Percentiles rank a stretch among this genome's conserved stretches.
These are phyloP conservation scores for Agarophyton chilense DNA, from an alignment of 23 red algal genomes.

Conservation along the genomic window DNA sequence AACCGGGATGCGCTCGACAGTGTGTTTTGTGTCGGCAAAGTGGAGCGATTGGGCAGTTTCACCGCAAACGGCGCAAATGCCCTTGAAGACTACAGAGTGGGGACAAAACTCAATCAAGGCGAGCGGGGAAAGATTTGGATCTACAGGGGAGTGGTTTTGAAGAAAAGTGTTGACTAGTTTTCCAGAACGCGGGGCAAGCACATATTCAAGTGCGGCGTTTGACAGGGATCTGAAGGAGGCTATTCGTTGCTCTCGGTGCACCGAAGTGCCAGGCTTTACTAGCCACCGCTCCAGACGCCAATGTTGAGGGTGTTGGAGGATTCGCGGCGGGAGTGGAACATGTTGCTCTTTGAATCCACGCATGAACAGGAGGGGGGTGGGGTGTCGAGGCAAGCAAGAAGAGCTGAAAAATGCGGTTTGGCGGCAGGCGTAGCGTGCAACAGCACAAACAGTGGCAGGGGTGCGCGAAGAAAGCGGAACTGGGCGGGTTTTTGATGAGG, in stretches of 20 bases:
- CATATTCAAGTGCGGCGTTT: constrained; percentile 50
- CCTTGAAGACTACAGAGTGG: constrained; percentile 79
- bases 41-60: constrained; percentile 52
- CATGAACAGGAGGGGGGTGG: not conserved
- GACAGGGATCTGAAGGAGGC: constrained; percentile 30
- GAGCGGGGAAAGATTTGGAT: not conserved
- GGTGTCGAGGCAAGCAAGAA: not conserved
- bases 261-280: constrained; percentile 7
- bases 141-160: not conserved
- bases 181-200: constrained; percentile 41
- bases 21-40: constrained; percentile 49
- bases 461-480: too few species aligned
- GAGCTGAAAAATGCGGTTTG: not conserved
- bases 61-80: constrained; percentile 85
- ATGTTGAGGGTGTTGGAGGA: constrained; percentile 12
- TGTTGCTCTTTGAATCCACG: constrained; percentile 26
- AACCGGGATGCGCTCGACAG: constrained; percentile 55
- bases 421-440: too few species aligned
- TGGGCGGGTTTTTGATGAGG: not conserved
- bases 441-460: too few species aligned
- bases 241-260: constrained; percentile 52
- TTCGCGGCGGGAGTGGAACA: constrained; percentile 24
- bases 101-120: constrained; percentile 75
- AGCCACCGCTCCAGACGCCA: constrained; percentile 56
- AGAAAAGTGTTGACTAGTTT: constrained; percentile 2